A percentile compares a stretch with the other conserved stretches of the same genome.
phyloP scores from a whole-genome alignment of 208 protist genomes.

The Lotmaria passim region DNA sequence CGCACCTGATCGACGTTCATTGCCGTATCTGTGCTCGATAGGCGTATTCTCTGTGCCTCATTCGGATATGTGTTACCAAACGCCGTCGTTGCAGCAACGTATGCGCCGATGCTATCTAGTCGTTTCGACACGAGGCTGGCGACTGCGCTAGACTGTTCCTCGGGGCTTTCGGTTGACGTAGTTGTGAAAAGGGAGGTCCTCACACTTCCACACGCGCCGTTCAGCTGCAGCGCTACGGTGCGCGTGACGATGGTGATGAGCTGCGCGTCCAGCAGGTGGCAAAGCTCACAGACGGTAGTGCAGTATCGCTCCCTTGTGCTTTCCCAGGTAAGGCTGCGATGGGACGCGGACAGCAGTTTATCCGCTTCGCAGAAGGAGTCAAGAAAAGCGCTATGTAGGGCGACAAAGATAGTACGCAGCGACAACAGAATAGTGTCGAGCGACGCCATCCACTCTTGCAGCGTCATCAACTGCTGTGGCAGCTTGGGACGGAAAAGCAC shows the following conservation, averaged over 20 bases:
- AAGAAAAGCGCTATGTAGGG: slow-evolving; percentile 6
- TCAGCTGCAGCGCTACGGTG: slow-evolving; percentile 1
- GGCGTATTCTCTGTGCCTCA: neutral
- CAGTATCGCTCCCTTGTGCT: neutral
- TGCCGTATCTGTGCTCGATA: neutral
- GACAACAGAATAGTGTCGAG: neutral
- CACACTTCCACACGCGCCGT: neutral
- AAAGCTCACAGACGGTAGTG: slow-evolving; percentile 15
- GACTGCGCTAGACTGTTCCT: neutral
- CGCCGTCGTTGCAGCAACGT: neutral
- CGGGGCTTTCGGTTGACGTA: neutral
- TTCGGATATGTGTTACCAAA: neutral
- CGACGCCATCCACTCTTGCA: neutral
- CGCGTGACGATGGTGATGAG: slow-evolving; percentile 8
- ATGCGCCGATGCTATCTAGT: slow-evolving; percentile 3
- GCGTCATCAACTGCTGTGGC: neutral
- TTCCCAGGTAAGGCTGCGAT: slow-evolving; percentile 4
- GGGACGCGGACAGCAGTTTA: neutral
- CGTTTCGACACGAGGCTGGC: neutral
- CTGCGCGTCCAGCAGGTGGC: slow-evolving; percentile 9
- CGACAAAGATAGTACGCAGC: neutral
- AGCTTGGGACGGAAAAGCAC: slow-evolving; percentile 14
- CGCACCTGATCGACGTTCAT: neutral
- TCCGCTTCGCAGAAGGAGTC: slow-evolving; percentile 11
- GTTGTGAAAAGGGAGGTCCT: neutral